These are phyloP conservation scores for Musa schizocarpa DNA, from an alignment of 176 grass and related monocot genomes.

Conservation along the genomic window DNA sequence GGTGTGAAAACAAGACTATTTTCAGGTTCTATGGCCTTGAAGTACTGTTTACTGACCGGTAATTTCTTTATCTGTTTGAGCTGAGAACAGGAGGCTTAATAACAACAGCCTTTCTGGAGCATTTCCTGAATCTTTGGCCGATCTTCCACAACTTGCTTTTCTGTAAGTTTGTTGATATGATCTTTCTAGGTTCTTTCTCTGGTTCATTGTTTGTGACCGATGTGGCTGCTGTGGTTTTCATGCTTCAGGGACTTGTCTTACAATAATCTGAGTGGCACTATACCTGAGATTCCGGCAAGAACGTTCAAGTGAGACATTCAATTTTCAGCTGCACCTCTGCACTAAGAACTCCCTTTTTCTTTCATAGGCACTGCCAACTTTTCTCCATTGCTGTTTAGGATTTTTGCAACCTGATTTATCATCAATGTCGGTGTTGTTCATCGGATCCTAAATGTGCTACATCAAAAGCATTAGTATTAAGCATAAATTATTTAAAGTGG, in stretches of 20 bases:
- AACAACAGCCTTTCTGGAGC: background rate
- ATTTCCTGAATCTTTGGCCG: background rate
- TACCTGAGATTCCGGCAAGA: constrained; percentile 48
- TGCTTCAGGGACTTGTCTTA: background rate
- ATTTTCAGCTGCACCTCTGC: no score
- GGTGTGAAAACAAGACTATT: background rate
- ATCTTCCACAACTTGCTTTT: background rate
- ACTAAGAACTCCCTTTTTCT: no score
- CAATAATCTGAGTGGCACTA: constrained; percentile 18
- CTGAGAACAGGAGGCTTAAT: background rate
- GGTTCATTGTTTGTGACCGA: background rate
- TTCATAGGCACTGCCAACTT: no score
- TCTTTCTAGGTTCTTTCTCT: background rate
- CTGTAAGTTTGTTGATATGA: background rate
- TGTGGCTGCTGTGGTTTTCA: background rate
- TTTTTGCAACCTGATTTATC: no score
- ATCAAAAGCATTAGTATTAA: no score
- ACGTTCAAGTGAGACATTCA: constrained; percentile 57
- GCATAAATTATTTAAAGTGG: no score
- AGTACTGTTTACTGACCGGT: no score
- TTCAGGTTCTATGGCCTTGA: no score
- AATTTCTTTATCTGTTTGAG: background rate
- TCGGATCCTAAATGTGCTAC: no score
- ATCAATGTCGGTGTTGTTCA: no score
- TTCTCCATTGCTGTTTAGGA: no score